phyloP scores from a whole-genome alignment of 306 rosid species.

The Ceratonia siliqua region DNA sequence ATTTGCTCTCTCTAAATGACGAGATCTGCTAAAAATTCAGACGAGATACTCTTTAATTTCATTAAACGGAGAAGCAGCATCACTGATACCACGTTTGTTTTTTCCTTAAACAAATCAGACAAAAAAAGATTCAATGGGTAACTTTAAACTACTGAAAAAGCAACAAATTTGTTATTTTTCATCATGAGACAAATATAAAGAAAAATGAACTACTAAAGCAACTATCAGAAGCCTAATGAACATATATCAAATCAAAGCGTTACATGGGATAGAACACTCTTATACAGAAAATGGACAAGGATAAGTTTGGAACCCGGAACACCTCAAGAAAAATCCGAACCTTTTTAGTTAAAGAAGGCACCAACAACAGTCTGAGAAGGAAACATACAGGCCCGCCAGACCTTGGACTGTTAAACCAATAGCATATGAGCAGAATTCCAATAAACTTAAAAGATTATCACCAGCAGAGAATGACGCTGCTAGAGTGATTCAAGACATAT shows the following conservation, averaged over 20 bases:
- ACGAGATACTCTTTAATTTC: not conserved
- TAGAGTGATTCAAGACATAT: not conserved
- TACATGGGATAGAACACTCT: not conserved
- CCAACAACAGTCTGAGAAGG: not conserved
- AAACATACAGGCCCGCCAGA: slow-evolving; percentile 7
- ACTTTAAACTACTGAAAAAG: too few relatives aligned
- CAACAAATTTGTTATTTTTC: not conserved
- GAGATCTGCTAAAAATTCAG: slow-evolving; percentile 56
- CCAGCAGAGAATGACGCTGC: not conserved
- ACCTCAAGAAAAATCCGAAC: not conserved
- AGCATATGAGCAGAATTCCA: not conserved
- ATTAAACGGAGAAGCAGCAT: not conserved
- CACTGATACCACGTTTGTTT: not conserved
- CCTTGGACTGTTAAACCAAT: slow-evolving; percentile 16
- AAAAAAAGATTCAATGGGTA: too few relatives aligned
- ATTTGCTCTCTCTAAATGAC: slow-evolving; percentile 90
- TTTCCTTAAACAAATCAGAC: not conserved
- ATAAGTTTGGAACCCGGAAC: not conserved
- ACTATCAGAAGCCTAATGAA: too few relatives aligned
- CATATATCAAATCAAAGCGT: too few relatives aligned
- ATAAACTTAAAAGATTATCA: not conserved
- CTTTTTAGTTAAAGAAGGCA: not conserved
- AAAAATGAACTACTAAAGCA: too few relatives aligned
- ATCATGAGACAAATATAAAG: not conserved
- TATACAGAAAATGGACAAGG: slow-evolving; percentile 2